Percentiles rank a stretch among this genome's conserved stretches.
Evolutionary conservation across 2,329 filamentous ascomycete genomes (phyloP).

Genomic region (Aspergillus felis): DNA sequence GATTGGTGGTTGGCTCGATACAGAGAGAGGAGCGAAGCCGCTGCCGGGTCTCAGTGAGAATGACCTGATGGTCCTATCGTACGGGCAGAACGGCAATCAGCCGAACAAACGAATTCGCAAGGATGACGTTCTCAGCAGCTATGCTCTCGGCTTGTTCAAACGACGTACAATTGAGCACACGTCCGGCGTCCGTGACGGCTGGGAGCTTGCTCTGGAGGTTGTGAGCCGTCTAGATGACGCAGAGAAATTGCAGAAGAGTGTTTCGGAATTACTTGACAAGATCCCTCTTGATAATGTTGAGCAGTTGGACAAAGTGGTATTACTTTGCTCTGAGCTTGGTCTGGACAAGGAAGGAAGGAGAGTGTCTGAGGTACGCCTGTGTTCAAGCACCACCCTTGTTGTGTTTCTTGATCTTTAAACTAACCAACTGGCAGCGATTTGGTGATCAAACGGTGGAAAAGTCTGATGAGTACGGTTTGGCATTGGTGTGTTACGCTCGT

Average conservation of each 20-base stretch:
- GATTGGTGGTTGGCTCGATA: constrained; percentile 77
- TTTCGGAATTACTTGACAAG: constrained; percentile 68
- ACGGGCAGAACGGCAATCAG: constrained; percentile 55
- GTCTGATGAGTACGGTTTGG: constrained; percentile 76
- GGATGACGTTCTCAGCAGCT: constrained; percentile 72
- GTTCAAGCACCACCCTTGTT: neutral
- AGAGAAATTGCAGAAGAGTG: constrained; percentile 66
- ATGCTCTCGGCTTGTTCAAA: constrained; percentile 61
- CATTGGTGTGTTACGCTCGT: constrained; percentile 85
- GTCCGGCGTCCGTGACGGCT: constrained; percentile 60
- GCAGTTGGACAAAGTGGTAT: constrained; percentile 78
- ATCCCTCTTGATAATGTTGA: constrained; percentile 67
- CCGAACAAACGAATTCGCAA: constrained; percentile 57
- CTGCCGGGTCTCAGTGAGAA: constrained; percentile 69
- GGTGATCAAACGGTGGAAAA: constrained; percentile 71
- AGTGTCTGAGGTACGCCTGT: constrained; percentile 68
- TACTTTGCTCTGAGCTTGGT: constrained; percentile 71
- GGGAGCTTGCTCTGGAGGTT: constrained; percentile 83
- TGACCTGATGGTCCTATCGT: constrained; percentile 78
- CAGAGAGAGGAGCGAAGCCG: constrained; percentile 51
- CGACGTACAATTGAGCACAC: constrained; percentile 32
- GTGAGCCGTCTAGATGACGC: constrained; percentile 75
- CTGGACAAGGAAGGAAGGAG: constrained; percentile 74
- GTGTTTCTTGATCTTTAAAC: constrained; percentile 1
- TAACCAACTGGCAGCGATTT: constrained; percentile 59